Evolutionary conservation across 192 early-diverging fungal species (phyloP), one percentile per base, ranked within the genome.

Genomic region (Podila horticola): DNA sequence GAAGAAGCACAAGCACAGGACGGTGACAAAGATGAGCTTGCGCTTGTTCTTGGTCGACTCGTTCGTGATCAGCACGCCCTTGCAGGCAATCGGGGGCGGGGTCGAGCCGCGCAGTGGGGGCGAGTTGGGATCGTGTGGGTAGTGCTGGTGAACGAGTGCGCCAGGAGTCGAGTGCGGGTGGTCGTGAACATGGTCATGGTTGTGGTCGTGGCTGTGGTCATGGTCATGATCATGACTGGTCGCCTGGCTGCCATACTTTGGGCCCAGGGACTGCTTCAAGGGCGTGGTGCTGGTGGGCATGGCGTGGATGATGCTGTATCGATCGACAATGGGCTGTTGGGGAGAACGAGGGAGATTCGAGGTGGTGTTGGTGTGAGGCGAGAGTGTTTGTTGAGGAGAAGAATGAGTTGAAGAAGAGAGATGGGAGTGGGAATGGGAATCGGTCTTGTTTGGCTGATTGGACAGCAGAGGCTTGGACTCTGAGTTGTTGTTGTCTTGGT

Each of bases 1-100:
- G 84, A 94, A 94, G 81, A 94, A 94, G 0, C 64, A 67, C 24
- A 79, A 52, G 51, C 75, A 79, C 52, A 79, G 70, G 15, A 79
- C 26, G 1, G 75, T 79, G 52, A 79, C 75, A 72, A 79, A 79
- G 65, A 79, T 68, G 22, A 79, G 51, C 70, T 79, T 79, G 50
- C 75, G 75, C 75, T 79, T 79, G 55, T 72, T 79, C 70, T 79
- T 79, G 19, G 75, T 79, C 19, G 75, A 66, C 70, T 79, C 75
- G 66, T 64, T 79, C 20, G 75, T 72, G 66, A 79, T 79, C 69
- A 79, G 38, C 24, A 81, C 77, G 20, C 77, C 77, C 57, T 81
- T 72, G 63, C 71, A 81, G 38, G 62, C 70, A 49, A 81, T 81
- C 2, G 71, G 77, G 49, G 71, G 77, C 49, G 77, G 77, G 19